Evolutionary conservation across 345 rosid species (phyloP), one percentile per base, ranked within the genome.

Genomic region (Populus deltoides): DNA sequence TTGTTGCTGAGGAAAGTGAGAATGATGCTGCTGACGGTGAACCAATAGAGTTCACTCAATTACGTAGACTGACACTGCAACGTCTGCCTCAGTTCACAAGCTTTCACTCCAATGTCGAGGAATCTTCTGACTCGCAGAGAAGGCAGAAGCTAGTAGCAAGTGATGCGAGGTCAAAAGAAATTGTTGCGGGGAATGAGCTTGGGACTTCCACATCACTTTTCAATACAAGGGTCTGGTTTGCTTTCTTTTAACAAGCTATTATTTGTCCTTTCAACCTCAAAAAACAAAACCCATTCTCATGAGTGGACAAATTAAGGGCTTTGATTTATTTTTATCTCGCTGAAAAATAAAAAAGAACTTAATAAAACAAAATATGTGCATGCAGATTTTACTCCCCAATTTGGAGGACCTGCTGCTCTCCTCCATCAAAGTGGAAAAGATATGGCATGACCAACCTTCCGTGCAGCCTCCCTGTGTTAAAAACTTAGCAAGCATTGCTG

Each of bases 1-100:
- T 85, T 45, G 39, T 84, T 41, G 35, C 35, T 22, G 11, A n/a
- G 63, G 79, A 69, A 69, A 20, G 33, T 65, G 67, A 11, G 39
- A 47, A n/a, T 8, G 35, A 1, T 2, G 12, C 25, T 33, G 76
- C 20, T 1, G 25, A 11, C 9, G 70, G 3, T n/a, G 66, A 47
- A n/a, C 16, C 11, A 17, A 38, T 79, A 12, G 35, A 66, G 24
- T 67, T 73, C 31, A 5, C 43, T 25, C 59, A 67, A 3, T 27
- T 79, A 13, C 20, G 41, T 22, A 20, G 33, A 24, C 16, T 67
- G 68, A 36, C 22, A 11, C 43, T 79, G 6, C 59, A 36, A 17
- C 9, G n/a, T 67, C 49, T 79, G 15, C 81, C 73, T 5, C 51
- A 11, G 24, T 35, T 79, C 22, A 38, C 29, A 36, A 18, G 61